phyloP scores from a whole-genome alignment of 495 filamentous ascomycete species.

The Penicillium nucicola region DNA sequence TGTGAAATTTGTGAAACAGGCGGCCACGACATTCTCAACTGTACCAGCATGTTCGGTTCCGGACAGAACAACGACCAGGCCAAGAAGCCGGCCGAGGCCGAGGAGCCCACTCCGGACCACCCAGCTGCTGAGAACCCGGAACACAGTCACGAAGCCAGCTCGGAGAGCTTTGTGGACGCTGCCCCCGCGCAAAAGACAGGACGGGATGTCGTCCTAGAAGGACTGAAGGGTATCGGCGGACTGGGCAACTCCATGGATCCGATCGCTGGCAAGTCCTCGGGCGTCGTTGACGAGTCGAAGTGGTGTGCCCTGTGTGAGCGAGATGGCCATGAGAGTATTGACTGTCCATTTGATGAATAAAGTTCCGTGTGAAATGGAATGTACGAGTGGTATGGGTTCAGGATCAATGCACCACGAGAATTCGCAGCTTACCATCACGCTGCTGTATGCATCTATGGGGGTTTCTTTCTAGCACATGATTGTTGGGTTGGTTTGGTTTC shows the following conservation, averaged over 20 bases:
- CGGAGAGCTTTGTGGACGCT: constrained; percentile 15
- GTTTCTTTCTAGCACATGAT: constrained; percentile 16
- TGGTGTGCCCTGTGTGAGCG: constrained; percentile 98
- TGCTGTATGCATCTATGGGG: constrained; percentile 7
- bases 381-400: constrained; percentile 8
- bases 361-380: constrained; percentile 31
- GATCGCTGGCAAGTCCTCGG: constrained; percentile 76
- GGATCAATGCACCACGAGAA: constrained; percentile 1
- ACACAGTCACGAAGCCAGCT: constrained; percentile 5
- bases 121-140: constrained; percentile 2
- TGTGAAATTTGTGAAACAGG: constrained; percentile 93
- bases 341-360: constrained; percentile 90
- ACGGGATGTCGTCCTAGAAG: constrained; percentile 57
- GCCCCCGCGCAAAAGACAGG: constrained; percentile 35
- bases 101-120: constrained; percentile 12
- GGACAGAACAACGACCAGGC: constrained; percentile 22
- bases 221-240: constrained; percentile 57
- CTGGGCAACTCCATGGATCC: constrained; percentile 38
- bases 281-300: constrained; percentile 74
- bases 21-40: constrained; percentile 93
- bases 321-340: constrained; percentile 92
- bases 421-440: constrained; percentile 3
- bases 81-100: constrained; percentile 19
- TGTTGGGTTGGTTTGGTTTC: constrained; percentile 2
- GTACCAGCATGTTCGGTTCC: constrained; percentile 77